These are phyloP conservation scores for Malassezia brasiliensis DNA, from an alignment of 1,284 basidiomycete genomes.

Conservation along the genomic window DNA sequence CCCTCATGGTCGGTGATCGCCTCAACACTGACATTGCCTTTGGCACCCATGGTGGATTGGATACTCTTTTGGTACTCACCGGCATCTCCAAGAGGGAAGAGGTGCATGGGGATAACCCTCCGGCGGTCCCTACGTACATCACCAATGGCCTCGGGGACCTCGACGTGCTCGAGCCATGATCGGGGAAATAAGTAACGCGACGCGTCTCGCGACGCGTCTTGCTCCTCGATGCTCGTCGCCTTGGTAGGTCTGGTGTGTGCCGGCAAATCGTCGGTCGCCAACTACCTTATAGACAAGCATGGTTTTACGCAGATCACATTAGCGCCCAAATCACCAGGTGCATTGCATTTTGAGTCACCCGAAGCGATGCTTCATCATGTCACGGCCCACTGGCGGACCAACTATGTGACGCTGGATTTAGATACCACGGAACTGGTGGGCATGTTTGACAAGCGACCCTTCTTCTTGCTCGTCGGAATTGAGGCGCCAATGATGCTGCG, in stretches of 20 bases:
- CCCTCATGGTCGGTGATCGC: constrained; percentile 91
- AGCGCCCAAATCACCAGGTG: background rate
- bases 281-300: constrained; percentile 58
- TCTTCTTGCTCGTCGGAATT: constrained; percentile 74
- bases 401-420: constrained; percentile 74
- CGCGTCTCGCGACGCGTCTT: background rate
- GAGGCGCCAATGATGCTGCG: constrained; percentile 65
- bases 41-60: constrained; percentile 70
- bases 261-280: constrained; percentile 68
- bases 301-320: constrained; percentile 50
- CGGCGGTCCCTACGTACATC: constrained; percentile 41
- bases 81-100: constrained; percentile 52
- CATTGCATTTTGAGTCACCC: constrained; percentile 5
- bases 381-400: constrained; percentile 69
- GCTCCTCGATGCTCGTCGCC: constrained; percentile 63
- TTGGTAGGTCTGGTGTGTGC: constrained; percentile 72
- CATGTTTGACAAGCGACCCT: constrained; percentile 74
- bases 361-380: constrained; percentile 63
- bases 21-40: constrained; percentile 90
- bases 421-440: constrained; percentile 55
- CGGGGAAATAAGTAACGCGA: constrained; percentile 1
- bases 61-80: constrained; percentile 85
- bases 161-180: constrained; percentile 19
- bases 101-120: constrained; percentile 53
- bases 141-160: constrained; percentile 37